Evolutionary conservation across 176 grass and related monocot species (phyloP).

Genomic region (Tillandsia fasciculata): DNA sequence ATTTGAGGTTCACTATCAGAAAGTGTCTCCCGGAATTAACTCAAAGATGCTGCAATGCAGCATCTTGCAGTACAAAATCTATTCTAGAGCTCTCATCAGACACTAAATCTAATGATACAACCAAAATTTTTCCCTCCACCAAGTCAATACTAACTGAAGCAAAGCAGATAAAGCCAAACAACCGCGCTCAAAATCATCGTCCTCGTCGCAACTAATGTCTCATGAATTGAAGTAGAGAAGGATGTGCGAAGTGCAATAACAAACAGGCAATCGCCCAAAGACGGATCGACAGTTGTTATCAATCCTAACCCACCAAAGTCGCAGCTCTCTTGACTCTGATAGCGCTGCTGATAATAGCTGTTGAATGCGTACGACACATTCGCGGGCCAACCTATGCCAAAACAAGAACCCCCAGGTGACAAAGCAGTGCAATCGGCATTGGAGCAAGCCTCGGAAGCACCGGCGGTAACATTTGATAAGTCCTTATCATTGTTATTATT

Average conservation of each 20-base stretch:
- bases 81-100: not conserved
- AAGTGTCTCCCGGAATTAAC: too few species aligned
- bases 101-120: not conserved
- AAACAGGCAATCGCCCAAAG: slow-evolving; percentile 64
- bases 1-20: not conserved
- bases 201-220: slow-evolving; percentile 5
- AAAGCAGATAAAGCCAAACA: slow-evolving; percentile 3
- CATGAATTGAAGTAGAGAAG: slow-evolving; percentile 30
- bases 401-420: slow-evolving; percentile 60
- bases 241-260: slow-evolving; percentile 48
- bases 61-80: not conserved
- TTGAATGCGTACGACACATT: slow-evolving; percentile 96
- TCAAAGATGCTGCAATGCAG: not conserved
- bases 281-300: slow-evolving; percentile 89
- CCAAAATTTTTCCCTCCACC: not conserved
- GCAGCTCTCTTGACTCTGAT: slow-evolving; percentile 65
- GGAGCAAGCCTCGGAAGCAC: slow-evolving; percentile 52
- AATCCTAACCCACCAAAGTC: slow-evolving; percentile 62
- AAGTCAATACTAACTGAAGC: slow-evolving; percentile 3
- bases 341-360: slow-evolving; percentile 72
- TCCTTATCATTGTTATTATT: slow-evolving; percentile 86
- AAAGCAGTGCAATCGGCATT: slow-evolving; percentile 66
- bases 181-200: slow-evolving; percentile 18
- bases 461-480: slow-evolving; percentile 45
- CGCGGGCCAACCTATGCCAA: slow-evolving; percentile 60